Percentiles rank a stretch among this genome's conserved stretches.
Conservation (phyloP, 1,284 basidiomycete genomes). For the Trametes polyzona region DNA sequence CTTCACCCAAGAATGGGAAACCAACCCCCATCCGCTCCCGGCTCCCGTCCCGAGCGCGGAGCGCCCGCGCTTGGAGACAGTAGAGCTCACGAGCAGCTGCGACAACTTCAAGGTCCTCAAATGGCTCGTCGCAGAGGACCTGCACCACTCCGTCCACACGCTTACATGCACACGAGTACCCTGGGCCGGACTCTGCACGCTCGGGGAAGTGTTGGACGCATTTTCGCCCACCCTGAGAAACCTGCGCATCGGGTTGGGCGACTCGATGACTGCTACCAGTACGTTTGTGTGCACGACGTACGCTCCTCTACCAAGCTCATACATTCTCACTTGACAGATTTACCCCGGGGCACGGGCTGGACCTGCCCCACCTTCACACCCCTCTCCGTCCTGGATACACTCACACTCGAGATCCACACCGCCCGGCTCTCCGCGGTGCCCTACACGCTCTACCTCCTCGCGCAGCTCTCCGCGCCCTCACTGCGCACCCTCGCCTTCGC, state of each 20-base stretch:
- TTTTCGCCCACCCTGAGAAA: slow-evolving; percentile 16
- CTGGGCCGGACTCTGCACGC: slow-evolving; percentile 11
- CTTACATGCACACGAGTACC: slow-evolving; percentile 16
- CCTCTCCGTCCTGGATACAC: slow-evolving; percentile 12
- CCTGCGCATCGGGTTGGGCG: slow-evolving; percentile 19
- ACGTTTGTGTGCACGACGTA: too few relatives aligned
- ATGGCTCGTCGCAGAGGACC: slow-evolving; percentile 16
- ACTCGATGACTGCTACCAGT: slow-evolving; percentile 3
- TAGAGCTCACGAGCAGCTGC: slow-evolving; percentile 22
- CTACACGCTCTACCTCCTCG: slow-evolving; percentile 20
- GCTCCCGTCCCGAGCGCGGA: background rate
- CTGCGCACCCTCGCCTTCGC: slow-evolving; percentile 18
- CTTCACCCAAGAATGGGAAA: slow-evolving; percentile 25
- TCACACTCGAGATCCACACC: slow-evolving; percentile 24
- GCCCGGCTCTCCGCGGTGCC: slow-evolving; percentile 18
- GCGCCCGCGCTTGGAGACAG: slow-evolving; percentile 12
- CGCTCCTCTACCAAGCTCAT: background rate
- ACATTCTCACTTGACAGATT: slow-evolving; percentile 3
- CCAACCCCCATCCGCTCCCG: background rate
- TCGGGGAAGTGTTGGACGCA: slow-evolving; percentile 7
- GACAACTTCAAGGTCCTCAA: slow-evolving; percentile 23
- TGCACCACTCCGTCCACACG: slow-evolving; percentile 18
- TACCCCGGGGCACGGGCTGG: background rate
- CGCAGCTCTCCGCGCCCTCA: slow-evolving; percentile 16
- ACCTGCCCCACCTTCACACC: slow-evolving; percentile 8